Base-by-base conservation (phyloP, 768 basidiomycete species). In the Pholiota microspora region DNA sequence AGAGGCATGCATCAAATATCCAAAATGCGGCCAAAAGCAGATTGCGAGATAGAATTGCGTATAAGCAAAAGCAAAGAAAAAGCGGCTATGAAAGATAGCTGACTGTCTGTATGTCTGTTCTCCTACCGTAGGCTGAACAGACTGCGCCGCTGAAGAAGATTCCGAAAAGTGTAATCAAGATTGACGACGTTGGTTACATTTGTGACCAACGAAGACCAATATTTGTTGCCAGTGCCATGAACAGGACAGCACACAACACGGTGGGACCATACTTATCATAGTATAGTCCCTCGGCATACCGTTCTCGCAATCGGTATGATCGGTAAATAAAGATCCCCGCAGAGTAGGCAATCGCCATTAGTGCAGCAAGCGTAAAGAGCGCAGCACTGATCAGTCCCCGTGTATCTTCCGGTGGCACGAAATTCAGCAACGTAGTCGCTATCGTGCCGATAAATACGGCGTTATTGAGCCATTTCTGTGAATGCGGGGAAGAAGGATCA, bases 221-320 rank as follows among this genome's bases (percentile, higher is more conserved):
- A 65, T 95, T 95, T 58, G 86, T 81, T 18, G 79, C 78, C 49
- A 94, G 69, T 15, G 92, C 89, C 31, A 76, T 71, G 53, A 89
- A 79, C 40, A 97, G 69, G 35, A 87, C 77, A 23, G 82, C 59
- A 59, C 89, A 92, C 21, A 96, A 73, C 3, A 86, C 66, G 0
- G 88, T 90, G 32, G 93, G 92, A 0, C 93, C 92, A 59, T 86
- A 92, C 71, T 86, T 88, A 73, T 96, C 93, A 65, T 94, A 92
- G 71, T 96, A 96, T 49, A 92, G 60, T 21, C 91, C 89, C 52
- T 88, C 84, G 0, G 92, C 92, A 27, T 80, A 77, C 32, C 87
- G 83, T 54, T 78, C 74, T 46, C 92, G 79, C 62, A 96, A 76
- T 51, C 79, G 80, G 40, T 80, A 67, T 7, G 90, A 83, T 45